Percentiles rank a stretch among this genome's conserved stretches.
phyloP scores from a whole-genome alignment of 148 eudicot genomes.

The Limonium bicolor region DNA sequence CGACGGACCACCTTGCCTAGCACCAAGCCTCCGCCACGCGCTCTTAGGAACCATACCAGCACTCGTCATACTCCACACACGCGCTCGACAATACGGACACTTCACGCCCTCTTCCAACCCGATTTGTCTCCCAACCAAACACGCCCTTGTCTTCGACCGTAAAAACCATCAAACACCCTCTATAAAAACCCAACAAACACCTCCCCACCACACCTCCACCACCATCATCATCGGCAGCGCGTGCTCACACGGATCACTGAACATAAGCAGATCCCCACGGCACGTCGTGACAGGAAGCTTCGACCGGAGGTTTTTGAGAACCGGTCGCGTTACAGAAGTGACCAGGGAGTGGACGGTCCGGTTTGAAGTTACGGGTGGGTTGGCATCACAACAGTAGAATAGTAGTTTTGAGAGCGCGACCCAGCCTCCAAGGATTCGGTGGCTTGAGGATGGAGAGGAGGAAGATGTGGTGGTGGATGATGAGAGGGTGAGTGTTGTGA shows the following conservation, averaged over 20 bases:
- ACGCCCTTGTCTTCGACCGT: conserved; percentile 46
- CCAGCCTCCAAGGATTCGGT: conserved; percentile 58
- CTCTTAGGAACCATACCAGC: conserved; percentile 49
- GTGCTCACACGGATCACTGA: conserved; percentile 90
- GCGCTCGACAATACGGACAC: conserved; percentile 71
- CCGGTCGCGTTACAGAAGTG: conserved; percentile 50
- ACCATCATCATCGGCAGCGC: too few relatives aligned
- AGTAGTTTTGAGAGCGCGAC: conserved; percentile 60
- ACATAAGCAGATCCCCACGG: conserved; percentile 39
- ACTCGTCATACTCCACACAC: conserved; percentile 74
- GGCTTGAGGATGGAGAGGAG: conserved; percentile 1
- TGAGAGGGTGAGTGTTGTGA: conserved; percentile 23
- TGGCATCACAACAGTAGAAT: conserved; percentile 55
- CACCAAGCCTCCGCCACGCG: too few relatives aligned
- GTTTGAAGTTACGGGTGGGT: conserved; percentile 27
- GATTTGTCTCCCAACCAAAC: conserved; percentile 33
- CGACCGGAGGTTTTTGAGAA: conserved; percentile 84
- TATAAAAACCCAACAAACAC: conserved; percentile 51
- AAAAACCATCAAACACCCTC: conserved; percentile 56
- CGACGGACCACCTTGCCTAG: too few relatives aligned
- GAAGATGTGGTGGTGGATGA: too few relatives aligned
- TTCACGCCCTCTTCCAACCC: conserved; percentile 39
- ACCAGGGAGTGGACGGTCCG: conserved; percentile 21
- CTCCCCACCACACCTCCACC: conserved; percentile 23
- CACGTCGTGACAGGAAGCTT: conserved; percentile 42